Conservation (phyloP, 208 protist species). For the Leishmania tropica region DNA sequence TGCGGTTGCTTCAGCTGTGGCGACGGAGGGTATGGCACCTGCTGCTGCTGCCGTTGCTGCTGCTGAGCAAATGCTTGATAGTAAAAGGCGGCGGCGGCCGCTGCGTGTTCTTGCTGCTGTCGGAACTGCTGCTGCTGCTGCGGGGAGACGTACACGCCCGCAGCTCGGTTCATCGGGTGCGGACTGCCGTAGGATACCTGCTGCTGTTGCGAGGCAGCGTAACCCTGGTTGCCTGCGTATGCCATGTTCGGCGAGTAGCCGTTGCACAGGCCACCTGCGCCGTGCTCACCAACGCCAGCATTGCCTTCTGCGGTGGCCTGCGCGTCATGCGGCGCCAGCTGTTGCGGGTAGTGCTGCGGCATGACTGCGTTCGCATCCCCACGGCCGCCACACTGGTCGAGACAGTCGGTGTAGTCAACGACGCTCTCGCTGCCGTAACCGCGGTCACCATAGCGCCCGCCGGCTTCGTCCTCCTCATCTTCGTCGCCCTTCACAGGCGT, state of each 20-base stretch:
- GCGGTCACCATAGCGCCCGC: neutral
- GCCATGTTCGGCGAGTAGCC: neutral
- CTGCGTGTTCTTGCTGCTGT: conserved; percentile 17
- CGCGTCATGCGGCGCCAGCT: conserved; percentile 1
- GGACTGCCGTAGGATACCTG: conserved; percentile 10
- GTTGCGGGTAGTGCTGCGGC: conserved; percentile 1
- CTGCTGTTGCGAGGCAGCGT: conserved; percentile 5
- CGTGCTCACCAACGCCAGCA: neutral
- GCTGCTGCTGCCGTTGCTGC: neutral
- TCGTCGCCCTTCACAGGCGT: neutral
- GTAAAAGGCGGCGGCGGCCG: conserved; percentile 18
- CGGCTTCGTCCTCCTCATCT: neutral
- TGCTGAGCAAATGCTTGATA: conserved; percentile 22
- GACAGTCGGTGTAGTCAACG: neutral
- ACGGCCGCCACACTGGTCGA: neutral
- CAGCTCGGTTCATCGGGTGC: conserved; percentile 7
- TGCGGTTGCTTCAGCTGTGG: conserved; percentile 1
- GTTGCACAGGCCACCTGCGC: neutral
- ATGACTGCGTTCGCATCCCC: neutral
- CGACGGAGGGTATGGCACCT: neutral
- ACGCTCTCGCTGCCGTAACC: neutral
- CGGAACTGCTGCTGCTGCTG: conserved; percentile 10
- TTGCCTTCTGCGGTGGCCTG: neutral
- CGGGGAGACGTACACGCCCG: neutral
- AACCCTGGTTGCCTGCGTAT: neutral